Evolutionary conservation across 148 eudicot species (phyloP).

Genomic region (Camellia sinensis): DNA sequence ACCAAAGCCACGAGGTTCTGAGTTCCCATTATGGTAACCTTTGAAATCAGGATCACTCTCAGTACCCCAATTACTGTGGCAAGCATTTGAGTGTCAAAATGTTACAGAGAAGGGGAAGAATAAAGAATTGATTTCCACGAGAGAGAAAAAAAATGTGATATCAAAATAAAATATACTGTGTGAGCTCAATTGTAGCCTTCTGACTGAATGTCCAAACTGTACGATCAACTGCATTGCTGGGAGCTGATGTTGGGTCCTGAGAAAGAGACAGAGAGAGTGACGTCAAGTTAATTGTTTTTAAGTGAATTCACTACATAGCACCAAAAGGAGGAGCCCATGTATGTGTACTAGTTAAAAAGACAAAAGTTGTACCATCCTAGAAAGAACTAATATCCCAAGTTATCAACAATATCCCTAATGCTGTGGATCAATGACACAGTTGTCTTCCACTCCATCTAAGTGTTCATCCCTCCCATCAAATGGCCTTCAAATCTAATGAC

Average conservation of each 20-base stretch:
- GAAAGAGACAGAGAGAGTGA: background rate
- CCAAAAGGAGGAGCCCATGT: background rate
- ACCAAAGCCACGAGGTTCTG: constrained; percentile 95
- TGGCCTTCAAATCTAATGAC: background rate
- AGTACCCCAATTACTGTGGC: constrained; percentile 92
- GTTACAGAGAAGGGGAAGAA: background rate
- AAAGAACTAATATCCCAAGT: background rate
- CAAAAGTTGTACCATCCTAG: background rate
- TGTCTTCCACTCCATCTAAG: background rate
- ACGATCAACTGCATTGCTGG: constrained; percentile 64
- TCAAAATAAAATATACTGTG: constrained; percentile 45
- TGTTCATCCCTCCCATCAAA: background rate
- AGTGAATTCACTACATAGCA: background rate
- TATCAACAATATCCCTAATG: background rate
- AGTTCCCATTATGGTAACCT: constrained; percentile 88
- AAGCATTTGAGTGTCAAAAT: constrained; percentile 18
- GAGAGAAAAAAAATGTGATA: background rate
- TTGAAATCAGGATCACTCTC: constrained; percentile 84
- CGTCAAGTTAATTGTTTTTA: background rate
- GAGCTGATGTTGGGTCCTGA: constrained; percentile 76
- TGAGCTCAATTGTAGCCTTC: constrained; percentile 88
- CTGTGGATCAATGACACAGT: too few relatives aligned
- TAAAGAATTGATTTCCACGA: background rate
- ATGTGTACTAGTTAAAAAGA: background rate
- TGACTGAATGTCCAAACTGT: constrained; percentile 78